Base-by-base conservation (phyloP, 345 rosid species). In the Leavenworthia alabamica region DNA sequence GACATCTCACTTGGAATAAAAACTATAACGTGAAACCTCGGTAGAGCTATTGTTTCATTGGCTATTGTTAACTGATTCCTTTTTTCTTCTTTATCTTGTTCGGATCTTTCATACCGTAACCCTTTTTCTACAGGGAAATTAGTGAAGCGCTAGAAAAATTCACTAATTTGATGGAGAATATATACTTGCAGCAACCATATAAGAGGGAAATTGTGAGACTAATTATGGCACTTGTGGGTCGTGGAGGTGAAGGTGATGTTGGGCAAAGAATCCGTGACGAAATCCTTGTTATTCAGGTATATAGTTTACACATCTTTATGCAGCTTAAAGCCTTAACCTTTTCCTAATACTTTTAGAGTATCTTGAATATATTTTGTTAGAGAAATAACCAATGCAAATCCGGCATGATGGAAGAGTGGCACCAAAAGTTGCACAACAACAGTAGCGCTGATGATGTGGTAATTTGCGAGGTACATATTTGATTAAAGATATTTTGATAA, bases 351-450 rank as follows among this genome's bases (percentile, higher is more conserved):
- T 53, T 15, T 41, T 22, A 28, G 2, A 23, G 42, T 40, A 3
- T 31, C 26, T 36, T 46, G 1, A 7, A 31, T 22, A 31, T 20
- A 5, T 37, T 50, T 51, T 42, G 26, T 17, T 75, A 93, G 99
- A 93, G 99, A 74, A 81, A 89, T 4, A 93, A 89, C 75, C 76
- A 84, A 27, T 93, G 99, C 81, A 89, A 86, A 75, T 91, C 96
- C 62, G 97, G 86, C 66, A 84, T 93, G 88, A 93, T 93, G 97
- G 99, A 93, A 80, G 99, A 93, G 73, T 93, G 99, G 99, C 99
- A 93, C 77, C 99, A 93, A 80, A 93, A 93, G 81, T 73, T 93
- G 62, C 99, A 93, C 62, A 93, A 93, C 60, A 89, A 93, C 77
- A 93, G 97, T 37, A 93, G 99, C 71, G 94, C 99, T 16, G 99